phyloP scores from a whole-genome alignment of 1,284 basidiomycete species.

The Xerocomus minutiporus region DNA sequence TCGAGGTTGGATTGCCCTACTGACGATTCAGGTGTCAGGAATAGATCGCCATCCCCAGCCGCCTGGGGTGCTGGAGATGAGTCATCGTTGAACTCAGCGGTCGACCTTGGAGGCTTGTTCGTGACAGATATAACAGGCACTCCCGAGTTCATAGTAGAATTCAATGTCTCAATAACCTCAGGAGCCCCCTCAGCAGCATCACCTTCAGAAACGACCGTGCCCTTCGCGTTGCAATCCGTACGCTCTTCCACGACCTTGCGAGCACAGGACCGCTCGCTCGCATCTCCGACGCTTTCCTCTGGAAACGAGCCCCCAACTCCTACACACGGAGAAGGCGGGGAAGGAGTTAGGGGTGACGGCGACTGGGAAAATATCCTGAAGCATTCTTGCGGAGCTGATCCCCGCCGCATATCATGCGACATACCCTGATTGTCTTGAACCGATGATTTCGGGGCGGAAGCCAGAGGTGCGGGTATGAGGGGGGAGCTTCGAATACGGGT shows the following conservation, averaged over 20 bases:
- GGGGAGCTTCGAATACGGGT: not conserved
- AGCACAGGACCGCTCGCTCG: too few species aligned
- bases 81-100: not conserved
- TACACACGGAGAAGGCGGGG: not conserved
- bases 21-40: not conserved
- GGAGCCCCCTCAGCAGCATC: too few species aligned
- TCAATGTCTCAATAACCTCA: not conserved
- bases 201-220: not conserved
- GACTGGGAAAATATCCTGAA: not conserved
- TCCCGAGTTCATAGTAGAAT: not conserved
- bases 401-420: not conserved
- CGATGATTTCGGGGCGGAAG: not conserved
- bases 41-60: not conserved
- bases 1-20: not conserved
- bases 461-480: slow-evolving; percentile 8
- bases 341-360: slow-evolving; percentile 5
- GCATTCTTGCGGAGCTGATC: not conserved
- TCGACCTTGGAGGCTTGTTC: not conserved
- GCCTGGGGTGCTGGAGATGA: not conserved
- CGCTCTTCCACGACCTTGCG: not conserved
- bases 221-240: not conserved
- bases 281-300: not conserved
- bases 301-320: not conserved
- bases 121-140: not conserved
- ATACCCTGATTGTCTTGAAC: not conserved